Percentiles rank a stretch among this genome's conserved stretches.
Conservation (phyloP, 768 basidiomycete species). For the Agaricus subrufescens region DNA sequence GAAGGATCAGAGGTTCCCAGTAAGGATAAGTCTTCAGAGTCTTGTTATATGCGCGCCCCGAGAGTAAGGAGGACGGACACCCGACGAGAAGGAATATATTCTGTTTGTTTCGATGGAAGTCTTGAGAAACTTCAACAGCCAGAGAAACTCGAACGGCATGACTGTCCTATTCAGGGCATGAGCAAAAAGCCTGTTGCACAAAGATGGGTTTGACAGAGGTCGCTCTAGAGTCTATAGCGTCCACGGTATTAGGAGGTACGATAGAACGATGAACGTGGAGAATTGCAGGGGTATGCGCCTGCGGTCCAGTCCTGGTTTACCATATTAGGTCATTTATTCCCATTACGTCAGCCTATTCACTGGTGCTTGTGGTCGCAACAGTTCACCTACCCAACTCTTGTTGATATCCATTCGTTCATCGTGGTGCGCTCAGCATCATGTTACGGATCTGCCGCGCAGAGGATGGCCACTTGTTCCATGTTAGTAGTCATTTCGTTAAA, state of each 20-base stretch:
- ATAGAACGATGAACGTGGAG: background rate
- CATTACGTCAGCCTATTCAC: conserved; percentile 9
- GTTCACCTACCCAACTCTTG: background rate
- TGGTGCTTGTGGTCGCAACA: background rate
- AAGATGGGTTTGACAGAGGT: too few relatives aligned
- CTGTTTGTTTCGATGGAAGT: background rate
- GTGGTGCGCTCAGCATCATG: conserved; percentile 28
- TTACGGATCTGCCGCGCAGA: conserved; percentile 64
- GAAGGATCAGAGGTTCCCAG: background rate
- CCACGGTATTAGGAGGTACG: background rate
- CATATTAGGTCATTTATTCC: background rate
- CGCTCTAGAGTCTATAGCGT: background rate
- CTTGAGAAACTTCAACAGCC: background rate
- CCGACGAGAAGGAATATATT: background rate
- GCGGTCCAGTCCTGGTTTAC: too few relatives aligned
- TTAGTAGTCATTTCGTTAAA: conserved; percentile 17
- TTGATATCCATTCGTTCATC: conserved; percentile 3
- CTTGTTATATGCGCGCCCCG: background rate
- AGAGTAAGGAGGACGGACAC: background rate
- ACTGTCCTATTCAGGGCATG: background rate
- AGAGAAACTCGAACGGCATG: too few relatives aligned
- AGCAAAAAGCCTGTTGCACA: too few relatives aligned
- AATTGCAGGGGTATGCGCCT: background rate
- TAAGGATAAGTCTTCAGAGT: background rate
- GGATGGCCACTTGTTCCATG: conserved; percentile 59